phyloP scores from a whole-genome alignment of 1,284 basidiomycete genomes.

The Melampsora larici-populina region DNA sequence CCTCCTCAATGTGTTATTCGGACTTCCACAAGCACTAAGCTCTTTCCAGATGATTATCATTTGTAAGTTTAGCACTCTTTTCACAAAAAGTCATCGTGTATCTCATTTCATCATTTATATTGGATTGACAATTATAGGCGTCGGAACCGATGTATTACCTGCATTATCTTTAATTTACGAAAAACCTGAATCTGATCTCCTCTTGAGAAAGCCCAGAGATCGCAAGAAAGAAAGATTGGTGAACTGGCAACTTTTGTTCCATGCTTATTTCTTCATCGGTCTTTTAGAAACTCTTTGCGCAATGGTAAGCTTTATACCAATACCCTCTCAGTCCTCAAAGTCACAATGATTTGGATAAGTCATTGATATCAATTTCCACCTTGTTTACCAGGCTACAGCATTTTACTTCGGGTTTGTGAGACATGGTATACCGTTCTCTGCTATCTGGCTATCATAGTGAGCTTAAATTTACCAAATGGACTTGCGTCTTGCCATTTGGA shows the following conservation, averaged over 20 bases:
- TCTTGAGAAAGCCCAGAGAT: constrained; percentile 65
- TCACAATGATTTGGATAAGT: no score
- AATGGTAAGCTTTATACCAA: no score
- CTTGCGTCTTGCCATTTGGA: no score
- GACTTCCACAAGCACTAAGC: constrained; percentile 60
- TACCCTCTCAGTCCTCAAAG: no score
- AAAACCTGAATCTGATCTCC: constrained; percentile 60
- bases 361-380: no score
- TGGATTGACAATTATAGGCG: no score
- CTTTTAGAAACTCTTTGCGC: constrained; percentile 61
- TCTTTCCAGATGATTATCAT: constrained; percentile 62
- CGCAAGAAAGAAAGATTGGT: constrained; percentile 59
- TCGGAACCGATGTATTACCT: constrained; percentile 59
- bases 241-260: constrained; percentile 61
- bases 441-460: constrained; percentile 59
- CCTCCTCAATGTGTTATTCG: constrained; percentile 60
- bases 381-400: constrained; percentile 49
- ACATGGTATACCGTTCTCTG: constrained; percentile 61
- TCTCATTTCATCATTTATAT: no score
- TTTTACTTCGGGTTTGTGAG: constrained; percentile 61
- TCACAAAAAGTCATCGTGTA: no score
- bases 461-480: no score
- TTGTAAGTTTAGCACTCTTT: constrained; percentile 56
- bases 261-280: constrained; percentile 67
- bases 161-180: constrained; percentile 63